phyloP scores from a whole-genome alignment of 768 basidiomycete genomes.

The Lentinula sp. region DNA sequence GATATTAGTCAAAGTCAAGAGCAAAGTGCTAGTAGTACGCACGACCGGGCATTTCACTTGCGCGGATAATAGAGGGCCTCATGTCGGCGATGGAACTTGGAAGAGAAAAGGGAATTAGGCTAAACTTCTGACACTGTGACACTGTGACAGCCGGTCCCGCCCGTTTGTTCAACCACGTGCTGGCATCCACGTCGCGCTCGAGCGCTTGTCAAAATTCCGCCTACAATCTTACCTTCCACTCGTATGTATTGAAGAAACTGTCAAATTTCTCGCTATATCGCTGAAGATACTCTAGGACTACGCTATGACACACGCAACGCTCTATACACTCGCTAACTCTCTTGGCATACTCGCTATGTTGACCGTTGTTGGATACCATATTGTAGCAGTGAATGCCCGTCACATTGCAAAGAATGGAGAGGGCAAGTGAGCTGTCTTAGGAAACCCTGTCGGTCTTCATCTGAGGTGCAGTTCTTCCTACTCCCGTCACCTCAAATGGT shows the following conservation, averaged over 20 bases:
- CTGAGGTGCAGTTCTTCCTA: too few species aligned
- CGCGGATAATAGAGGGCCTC: constrained; percentile 55
- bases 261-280: neutral
- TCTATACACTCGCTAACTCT: constrained; percentile 77
- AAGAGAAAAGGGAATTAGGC: constrained; percentile 7
- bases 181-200: neutral
- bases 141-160: neutral
- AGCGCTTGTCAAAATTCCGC: neutral
- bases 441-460: neutral
- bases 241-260: neutral
- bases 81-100: constrained; percentile 28
- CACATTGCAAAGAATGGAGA: constrained; percentile 5
- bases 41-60: constrained; percentile 83
- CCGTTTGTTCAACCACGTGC: neutral
- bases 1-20: constrained; percentile 4
- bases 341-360: constrained; percentile 84
- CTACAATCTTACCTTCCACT: neutral
- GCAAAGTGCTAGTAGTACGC: constrained; percentile 24
- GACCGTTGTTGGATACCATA: constrained; percentile 84
- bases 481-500: neutral
- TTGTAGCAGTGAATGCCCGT: constrained; percentile 75
- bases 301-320: constrained; percentile 74
- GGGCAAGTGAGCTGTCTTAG: neutral
- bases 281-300: constrained; percentile 20
- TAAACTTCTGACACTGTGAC: too few species aligned